Evolutionary conservation across 768 basidiomycete species (phyloP), one percentile per base, ranked within the genome.

Genomic region (Pleurotus djamor): DNA sequence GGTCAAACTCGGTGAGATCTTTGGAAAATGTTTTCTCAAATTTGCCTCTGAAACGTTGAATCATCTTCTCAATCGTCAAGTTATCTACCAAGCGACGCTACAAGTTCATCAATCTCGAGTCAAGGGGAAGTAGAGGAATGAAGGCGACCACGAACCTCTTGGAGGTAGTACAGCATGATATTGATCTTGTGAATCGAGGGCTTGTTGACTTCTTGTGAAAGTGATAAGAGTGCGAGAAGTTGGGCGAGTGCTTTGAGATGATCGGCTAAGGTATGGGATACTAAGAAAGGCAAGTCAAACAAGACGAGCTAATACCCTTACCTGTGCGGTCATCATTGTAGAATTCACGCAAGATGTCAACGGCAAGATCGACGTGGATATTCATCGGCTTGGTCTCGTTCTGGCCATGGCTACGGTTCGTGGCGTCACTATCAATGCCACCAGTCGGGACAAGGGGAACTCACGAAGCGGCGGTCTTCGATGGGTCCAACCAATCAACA

Each of bases 401-500:
- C 44, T 45, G 52, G 54, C 41, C 41, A n/a, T 33, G 64, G 41
- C 67, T 67, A 41, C 48, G 64, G 43, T 34, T 63, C 32, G 12
- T 35, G 6, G 12, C 55, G 17, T 21, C 12, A 61, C 21, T 28
- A 34, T 13, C 57, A 21, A 37, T 17, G 32, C 14, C 1, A 37
- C 38, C 9, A 58, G 58, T 28, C 38, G 50, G 9, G 21, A 60
- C 4, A 61, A 60, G 35, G 38, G 57, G 13, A 13, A 63, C 78
- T 48, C 52, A 75, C 73, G 67, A 73, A 77, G 76, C 66, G 67
- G 84, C 80, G 37, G 83, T 81, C 66, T 91, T 93, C 66, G 84
- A 79, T 0, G 92, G 90, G 68, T 96, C 89, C 3, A 90, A 92
- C 94, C 94, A 96, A 63, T 95, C 93, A 2, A 89, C 79, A 66